These are phyloP conservation scores for Wakefieldia striispora DNA, from an alignment of 768 basidiomycete species.

Conservation along the genomic window DNA sequence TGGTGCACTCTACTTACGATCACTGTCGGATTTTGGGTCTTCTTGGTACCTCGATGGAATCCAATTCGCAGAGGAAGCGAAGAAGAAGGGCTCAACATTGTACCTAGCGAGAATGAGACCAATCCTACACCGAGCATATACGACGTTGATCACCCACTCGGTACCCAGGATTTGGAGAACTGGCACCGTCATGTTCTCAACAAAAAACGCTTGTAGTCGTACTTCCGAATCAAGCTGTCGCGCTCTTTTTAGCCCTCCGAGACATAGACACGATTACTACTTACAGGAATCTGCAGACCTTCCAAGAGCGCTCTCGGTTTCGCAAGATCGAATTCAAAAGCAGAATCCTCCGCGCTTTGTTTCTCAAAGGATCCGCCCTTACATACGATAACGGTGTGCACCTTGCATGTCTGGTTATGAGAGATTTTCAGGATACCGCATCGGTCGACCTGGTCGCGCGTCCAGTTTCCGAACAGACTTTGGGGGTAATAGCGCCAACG, in stretches of 20 bases:
- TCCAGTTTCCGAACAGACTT: slow-evolving; percentile 36
- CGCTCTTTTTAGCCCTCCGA: neutral
- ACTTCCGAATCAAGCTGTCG: slow-evolving; percentile 34
- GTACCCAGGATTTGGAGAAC: slow-evolving; percentile 58
- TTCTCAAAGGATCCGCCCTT: slow-evolving; percentile 16
- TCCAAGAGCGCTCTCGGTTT: slow-evolving; percentile 33
- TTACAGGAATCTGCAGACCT: slow-evolving; percentile 29
- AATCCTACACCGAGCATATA: neutral
- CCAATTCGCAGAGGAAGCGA: slow-evolving; percentile 62
- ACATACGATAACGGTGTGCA: slow-evolving; percentile 27
- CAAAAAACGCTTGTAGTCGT: slow-evolving; percentile 49
- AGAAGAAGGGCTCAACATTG: slow-evolving; percentile 63
- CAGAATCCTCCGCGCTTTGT: neutral
- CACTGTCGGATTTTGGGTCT: slow-evolving; percentile 38
- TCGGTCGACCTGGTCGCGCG: slow-evolving; percentile 29
- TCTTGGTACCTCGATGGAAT: slow-evolving; percentile 67
- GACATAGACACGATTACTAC: slow-evolving; percentile 8
- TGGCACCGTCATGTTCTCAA: slow-evolving; percentile 49
- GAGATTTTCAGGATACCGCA: slow-evolving; percentile 25
- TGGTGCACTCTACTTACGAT: slow-evolving; percentile 46
- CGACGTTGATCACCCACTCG: slow-evolving; percentile 35
- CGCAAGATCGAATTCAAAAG: neutral
- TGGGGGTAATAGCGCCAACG: slow-evolving; percentile 31
- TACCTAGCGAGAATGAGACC: slow-evolving; percentile 34
- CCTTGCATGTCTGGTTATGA: slow-evolving; percentile 6